These are phyloP conservation scores for Termitomyces sp. DNA, from an alignment of 768 basidiomycete genomes.

Conservation along the genomic window DNA sequence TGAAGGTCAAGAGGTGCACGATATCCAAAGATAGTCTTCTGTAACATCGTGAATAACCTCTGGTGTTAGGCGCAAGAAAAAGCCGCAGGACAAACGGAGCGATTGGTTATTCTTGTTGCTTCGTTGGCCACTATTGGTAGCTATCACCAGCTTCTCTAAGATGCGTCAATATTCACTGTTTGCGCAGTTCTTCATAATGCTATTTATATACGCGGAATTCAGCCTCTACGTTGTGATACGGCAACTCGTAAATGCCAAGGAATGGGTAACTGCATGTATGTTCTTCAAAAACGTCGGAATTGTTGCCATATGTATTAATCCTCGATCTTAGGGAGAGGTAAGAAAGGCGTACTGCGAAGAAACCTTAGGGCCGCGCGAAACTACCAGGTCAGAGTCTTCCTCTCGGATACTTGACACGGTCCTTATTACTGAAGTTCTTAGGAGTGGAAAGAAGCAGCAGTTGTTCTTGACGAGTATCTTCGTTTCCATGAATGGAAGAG, in stretches of 20 bases:
- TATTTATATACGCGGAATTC: slow-evolving; percentile 83
- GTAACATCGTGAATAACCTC: not conserved
- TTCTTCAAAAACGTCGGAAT: not conserved
- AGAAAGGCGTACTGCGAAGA: slow-evolving; percentile 74
- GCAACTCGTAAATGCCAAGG: slow-evolving; percentile 92
- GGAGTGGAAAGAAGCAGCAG: slow-evolving; percentile 88
- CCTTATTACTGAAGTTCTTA: slow-evolving; percentile 21
- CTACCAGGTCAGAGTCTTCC: slow-evolving; percentile 54
- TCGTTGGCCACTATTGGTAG: slow-evolving; percentile 83
- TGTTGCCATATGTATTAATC: not conserved
- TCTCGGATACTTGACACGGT: not conserved
- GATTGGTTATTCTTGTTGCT: slow-evolving; percentile 77
- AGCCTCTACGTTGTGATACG: slow-evolving; percentile 82
- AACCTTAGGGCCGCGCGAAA: slow-evolving; percentile 69
- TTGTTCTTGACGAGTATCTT: slow-evolving; percentile 74
- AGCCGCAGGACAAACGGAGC: slow-evolving; percentile 50
- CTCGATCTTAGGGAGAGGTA: slow-evolving; percentile 67
- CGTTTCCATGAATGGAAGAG: slow-evolving; percentile 90
- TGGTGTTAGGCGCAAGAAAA: slow-evolving; percentile 28
- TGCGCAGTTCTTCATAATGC: slow-evolving; percentile 83
- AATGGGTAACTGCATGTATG: slow-evolving; percentile 87
- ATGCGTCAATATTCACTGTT: slow-evolving; percentile 18
- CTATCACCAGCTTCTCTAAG: not conserved
- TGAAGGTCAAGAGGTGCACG: slow-evolving; percentile 70
- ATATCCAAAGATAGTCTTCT: not conserved